A percentile compares a stretch with the other conserved stretches of the same genome.
Evolutionary conservation across 2,329 filamentous ascomycete genomes (phyloP).

Genomic region (Epichloe typhina): DNA sequence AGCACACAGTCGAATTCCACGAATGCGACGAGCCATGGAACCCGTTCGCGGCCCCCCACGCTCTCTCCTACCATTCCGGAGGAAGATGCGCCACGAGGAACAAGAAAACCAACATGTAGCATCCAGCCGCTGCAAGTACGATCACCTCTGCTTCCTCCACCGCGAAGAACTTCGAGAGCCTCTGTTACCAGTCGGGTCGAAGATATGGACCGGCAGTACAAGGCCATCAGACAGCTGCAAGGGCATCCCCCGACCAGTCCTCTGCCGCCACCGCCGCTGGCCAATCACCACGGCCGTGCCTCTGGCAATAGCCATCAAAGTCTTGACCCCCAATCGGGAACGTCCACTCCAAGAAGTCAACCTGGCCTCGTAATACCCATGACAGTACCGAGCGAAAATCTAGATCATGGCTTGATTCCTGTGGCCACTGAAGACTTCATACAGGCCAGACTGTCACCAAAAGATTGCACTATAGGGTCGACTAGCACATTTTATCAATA

Average conservation of each 20-base stretch:
- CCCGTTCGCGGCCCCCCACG: constrained; percentile 5
- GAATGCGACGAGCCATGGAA: constrained; percentile 5
- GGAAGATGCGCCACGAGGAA: constrained; percentile 1
- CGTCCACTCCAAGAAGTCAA: neutral
- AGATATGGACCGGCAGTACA: constrained; percentile 7
- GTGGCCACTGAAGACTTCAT: constrained; percentile 7
- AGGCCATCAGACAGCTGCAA: neutral
- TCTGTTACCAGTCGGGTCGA: constrained; percentile 1
- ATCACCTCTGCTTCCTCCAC: neutral
- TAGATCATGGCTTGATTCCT: constrained; percentile 11
- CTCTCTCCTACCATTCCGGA: constrained; percentile 9
- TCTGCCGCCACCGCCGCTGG: neutral
- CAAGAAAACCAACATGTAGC: neutral
- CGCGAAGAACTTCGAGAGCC: neutral
- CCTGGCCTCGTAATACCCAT: constrained; percentile 2
- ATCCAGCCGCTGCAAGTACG: constrained; percentile 5
- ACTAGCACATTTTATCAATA: constrained; percentile 37
- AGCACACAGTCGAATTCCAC: constrained; percentile 8
- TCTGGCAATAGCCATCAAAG: neutral
- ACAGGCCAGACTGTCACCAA: neutral
- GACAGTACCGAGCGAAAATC: neutral
- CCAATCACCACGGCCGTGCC: neutral
- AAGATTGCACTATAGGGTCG: constrained; percentile 28
- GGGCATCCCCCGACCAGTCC: neutral
- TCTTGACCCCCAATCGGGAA: neutral